These are phyloP conservation scores for Zoysia pacifica DNA, from an alignment of 176 grass and related monocot species.

Conservation along the genomic window DNA sequence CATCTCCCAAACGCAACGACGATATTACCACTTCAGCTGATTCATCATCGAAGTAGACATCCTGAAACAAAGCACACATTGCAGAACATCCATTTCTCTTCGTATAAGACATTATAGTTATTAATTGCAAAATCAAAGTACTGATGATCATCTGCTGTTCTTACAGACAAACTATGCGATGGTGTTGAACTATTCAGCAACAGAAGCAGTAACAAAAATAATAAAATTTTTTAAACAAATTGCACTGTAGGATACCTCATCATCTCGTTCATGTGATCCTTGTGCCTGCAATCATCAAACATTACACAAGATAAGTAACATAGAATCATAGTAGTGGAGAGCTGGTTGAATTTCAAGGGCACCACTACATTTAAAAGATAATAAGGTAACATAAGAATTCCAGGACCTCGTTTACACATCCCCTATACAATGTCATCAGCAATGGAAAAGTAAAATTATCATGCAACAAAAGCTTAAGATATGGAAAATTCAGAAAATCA, in stretches of 20 bases:
- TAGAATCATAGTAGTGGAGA: background rate
- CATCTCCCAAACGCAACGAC: conserved; percentile 86
- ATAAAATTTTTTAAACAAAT: background rate
- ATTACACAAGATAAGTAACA: background rate
- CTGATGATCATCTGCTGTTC: background rate
- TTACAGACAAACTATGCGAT: background rate
- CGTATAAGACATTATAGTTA: background rate
- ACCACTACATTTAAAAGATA: background rate
- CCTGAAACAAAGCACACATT: conserved; percentile 43
- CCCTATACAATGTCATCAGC: background rate
- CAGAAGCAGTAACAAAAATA: background rate
- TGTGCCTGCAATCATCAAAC: conserved; percentile 73
- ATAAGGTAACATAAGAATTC: background rate
- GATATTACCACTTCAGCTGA: conserved; percentile 96
- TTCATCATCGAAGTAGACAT: conserved; percentile 97
- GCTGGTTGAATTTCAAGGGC: background rate
- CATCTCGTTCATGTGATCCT: conserved; percentile 89
- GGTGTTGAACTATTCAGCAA: background rate
- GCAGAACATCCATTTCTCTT: background rate
- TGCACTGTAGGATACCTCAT: conserved; percentile 58
- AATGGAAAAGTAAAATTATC: conserved; percentile 15
- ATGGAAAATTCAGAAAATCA: conserved; percentile 12
- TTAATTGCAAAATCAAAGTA: background rate
- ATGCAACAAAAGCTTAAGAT: background rate
- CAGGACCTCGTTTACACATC: background rate